These are phyloP conservation scores for Pneumocystis murina DNA, from an alignment of 1,139 yeast species.

Conservation along the genomic window DNA sequence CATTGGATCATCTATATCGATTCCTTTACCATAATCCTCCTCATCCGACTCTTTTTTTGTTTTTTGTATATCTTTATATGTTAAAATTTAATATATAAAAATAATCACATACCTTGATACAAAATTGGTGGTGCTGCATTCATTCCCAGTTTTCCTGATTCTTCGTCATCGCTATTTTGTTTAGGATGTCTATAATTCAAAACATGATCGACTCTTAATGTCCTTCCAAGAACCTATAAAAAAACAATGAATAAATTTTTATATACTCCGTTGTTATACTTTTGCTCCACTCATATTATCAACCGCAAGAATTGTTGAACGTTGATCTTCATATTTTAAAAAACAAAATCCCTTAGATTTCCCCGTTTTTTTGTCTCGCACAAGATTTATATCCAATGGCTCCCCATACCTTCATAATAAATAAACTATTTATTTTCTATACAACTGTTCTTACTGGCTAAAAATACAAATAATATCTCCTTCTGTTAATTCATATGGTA, in stretches of 20 bases:
- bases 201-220: constrained; percentile 55
- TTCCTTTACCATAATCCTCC: constrained; percentile 6
- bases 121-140: constrained; percentile 9
- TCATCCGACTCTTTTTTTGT: constrained; percentile 3
- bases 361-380: constrained; percentile 56
- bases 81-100: constrained; percentile 4
- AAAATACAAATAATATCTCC: constrained; percentile 64
- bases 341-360: constrained; percentile 66
- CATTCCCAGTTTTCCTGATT: constrained; percentile 11
- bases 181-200: constrained; percentile 40
- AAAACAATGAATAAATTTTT: constrained; percentile 39
- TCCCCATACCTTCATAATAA: constrained; percentile 33
- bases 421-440: not conserved
- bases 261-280: not conserved
- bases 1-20: constrained; percentile 17
- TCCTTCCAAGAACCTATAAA: constrained; percentile 40
- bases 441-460: constrained; percentile 42
- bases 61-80: constrained; percentile 4
- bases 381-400: constrained; percentile 61
- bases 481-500: constrained; percentile 51
- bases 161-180: constrained; percentile 13
- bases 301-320: constrained; percentile 70
- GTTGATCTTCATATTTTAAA: constrained; percentile 66
- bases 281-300: constrained; percentile 37
- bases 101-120: not conserved